Evolutionary conservation across 352 stramenopile species (phyloP).

Genomic region (Globisporangium iwayamae): DNA sequence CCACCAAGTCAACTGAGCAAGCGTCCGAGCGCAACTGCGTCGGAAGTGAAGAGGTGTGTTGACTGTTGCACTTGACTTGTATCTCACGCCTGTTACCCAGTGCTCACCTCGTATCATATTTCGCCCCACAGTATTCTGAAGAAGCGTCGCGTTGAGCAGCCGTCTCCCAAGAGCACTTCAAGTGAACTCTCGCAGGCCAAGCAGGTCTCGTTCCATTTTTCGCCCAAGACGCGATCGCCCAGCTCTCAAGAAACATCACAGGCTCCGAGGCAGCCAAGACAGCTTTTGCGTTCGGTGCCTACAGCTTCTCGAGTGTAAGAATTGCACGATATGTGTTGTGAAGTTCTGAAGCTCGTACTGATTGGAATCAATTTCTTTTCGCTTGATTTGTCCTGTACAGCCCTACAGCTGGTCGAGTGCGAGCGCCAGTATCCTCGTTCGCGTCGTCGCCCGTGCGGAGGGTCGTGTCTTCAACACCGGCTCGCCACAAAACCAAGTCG

Average conservation of each 20-base stretch:
- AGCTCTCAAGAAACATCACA: not conserved
- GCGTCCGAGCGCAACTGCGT: conserved; percentile 6
- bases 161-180: not conserved
- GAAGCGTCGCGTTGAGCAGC: conserved; percentile 35
- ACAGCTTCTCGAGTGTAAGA: conserved; percentile 40
- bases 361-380: not conserved
- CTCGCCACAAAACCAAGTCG: conserved; percentile 52
- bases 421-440: conserved; percentile 28
- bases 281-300: conserved; percentile 24
- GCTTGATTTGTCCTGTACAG: conserved; percentile 17
- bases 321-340: too few relatives aligned
- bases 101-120: conserved; percentile 15
- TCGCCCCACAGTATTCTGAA: conserved; percentile 54
- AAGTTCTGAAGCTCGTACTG: not conserved
- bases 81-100: not conserved
- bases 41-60: conserved; percentile 21
- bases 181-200: conserved; percentile 24
- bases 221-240: conserved; percentile 11
- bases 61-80: not conserved
- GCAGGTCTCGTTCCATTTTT: conserved; percentile 67
- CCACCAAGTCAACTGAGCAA: conserved; percentile 11
- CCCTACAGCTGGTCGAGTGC: conserved; percentile 36
- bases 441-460: conserved; percentile 23
- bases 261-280: conserved; percentile 25
- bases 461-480: conserved; percentile 28